These are phyloP conservation scores for Talaromyces liani DNA, from an alignment of 495 filamentous ascomycete species.

Conservation along the genomic window DNA sequence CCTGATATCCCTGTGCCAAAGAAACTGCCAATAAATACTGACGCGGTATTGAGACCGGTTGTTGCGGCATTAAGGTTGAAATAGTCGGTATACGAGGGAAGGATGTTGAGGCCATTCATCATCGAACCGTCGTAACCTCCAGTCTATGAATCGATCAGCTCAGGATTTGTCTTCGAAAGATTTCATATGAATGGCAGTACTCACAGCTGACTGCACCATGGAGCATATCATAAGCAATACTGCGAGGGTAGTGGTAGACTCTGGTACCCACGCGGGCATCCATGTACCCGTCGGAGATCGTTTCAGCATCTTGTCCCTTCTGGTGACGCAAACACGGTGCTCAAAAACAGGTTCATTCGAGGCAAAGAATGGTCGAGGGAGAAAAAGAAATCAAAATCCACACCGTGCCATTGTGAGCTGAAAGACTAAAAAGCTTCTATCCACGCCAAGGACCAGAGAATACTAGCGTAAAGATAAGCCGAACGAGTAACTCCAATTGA, in stretches of 20 bases:
- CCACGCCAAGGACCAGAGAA: background rate
- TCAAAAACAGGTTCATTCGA: background rate
- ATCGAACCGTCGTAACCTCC: constrained; percentile 45
- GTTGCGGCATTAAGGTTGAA: constrained; percentile 38
- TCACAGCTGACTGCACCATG: constrained; percentile 33
- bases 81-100: constrained; percentile 41
- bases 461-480: constrained; percentile 2
- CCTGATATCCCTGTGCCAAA: constrained; percentile 32
- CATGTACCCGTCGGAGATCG: constrained; percentile 37
- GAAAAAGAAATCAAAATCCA: background rate
- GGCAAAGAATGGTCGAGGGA: background rate
- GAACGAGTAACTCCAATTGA: background rate
- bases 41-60: constrained; percentile 38
- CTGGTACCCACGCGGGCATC: constrained; percentile 45
- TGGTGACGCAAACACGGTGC: background rate
- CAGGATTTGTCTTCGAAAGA: background rate
- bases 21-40: constrained; percentile 36
- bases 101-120: constrained; percentile 45
- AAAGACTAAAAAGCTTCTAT: background rate
- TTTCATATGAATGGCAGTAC: background rate
- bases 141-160: constrained; percentile 15
- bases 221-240: constrained; percentile 38
- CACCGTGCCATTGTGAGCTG: background rate
- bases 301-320: constrained; percentile 19
- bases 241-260: constrained; percentile 32